A percentile compares a stretch with the other conserved stretches of the same genome.
phyloP scores from a whole-genome alignment of 2,329 filamentous ascomycete species.

The Pezizomycotina sp. region DNA sequence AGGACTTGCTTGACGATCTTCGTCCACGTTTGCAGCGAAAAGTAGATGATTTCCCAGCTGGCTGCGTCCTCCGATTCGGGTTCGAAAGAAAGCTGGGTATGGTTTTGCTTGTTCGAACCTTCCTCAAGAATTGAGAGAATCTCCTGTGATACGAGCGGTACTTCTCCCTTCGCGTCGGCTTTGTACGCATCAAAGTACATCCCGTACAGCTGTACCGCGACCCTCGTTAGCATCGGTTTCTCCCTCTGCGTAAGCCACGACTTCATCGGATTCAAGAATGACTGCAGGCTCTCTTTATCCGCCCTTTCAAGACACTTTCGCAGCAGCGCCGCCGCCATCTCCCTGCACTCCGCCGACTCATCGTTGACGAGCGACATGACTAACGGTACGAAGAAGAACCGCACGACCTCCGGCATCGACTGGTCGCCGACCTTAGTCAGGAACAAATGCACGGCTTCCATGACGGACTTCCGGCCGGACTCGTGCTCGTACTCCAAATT shows the following conservation, averaged over 20 bases:
- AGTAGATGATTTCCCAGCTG: conserved; percentile 59
- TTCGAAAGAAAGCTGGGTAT: too few species aligned
- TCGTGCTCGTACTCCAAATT: conserved; percentile 84
- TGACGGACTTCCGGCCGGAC: conserved; percentile 75
- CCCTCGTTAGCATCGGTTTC: conserved; percentile 51
- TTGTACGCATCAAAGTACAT: conserved; percentile 63
- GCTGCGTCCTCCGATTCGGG: conserved; percentile 31
- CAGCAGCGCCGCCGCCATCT: conserved; percentile 63
- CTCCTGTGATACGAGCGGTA: conserved; percentile 41
- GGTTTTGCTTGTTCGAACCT: conserved; percentile 37
- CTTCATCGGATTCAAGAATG: conserved; percentile 53
- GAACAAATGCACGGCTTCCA: conserved; percentile 80
- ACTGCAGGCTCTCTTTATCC: conserved; percentile 52
- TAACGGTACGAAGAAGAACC: conserved; percentile 69
- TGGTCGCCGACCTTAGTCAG: conserved; percentile 69
- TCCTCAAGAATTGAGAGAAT: conserved; percentile 37
- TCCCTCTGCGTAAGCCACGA: conserved; percentile 62
- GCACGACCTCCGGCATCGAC: conserved; percentile 64
- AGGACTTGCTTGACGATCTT: conserved; percentile 53
- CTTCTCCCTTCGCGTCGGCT: conserved; percentile 49
- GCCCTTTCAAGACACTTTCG: conserved; percentile 66
- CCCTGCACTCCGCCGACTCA: conserved; percentile 66
- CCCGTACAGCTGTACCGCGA: conserved; percentile 64
- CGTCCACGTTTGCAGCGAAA: conserved; percentile 51
- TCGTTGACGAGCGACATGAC: conserved; percentile 79